phyloP scores from a whole-genome alignment of 345 rosid species.

The Litchi chinensis region DNA sequence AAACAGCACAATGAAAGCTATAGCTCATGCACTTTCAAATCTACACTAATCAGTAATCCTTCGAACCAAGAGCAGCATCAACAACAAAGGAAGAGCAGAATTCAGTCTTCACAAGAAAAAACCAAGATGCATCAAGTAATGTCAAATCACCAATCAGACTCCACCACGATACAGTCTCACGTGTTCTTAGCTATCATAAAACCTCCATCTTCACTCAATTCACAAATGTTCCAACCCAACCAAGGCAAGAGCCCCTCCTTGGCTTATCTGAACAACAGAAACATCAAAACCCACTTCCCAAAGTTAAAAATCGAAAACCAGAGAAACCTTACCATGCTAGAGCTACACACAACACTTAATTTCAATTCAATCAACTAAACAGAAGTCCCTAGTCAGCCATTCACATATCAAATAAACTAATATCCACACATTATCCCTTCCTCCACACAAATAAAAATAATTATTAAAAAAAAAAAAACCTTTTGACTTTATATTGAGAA shows the following conservation, averaged over 20 bases:
- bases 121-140: constrained; percentile 7
- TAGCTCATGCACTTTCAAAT: constrained; percentile 20
- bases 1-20: constrained; percentile 4
- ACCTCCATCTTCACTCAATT: constrained; percentile 10
- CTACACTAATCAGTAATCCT: constrained; percentile 13
- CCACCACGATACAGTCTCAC: neutral
- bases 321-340: constrained; percentile 1
- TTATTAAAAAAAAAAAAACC: neutral
- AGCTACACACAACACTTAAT: neutral
- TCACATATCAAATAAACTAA: neutral
- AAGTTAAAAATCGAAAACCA: neutral
- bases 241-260: constrained; percentile 10
- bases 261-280: constrained; percentile 26
- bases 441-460: neutral
- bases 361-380: constrained; percentile 8
- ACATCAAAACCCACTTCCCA: constrained; percentile 24
- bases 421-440: neutral
- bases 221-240: constrained; percentile 13
- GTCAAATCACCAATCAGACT: constrained; percentile 10
- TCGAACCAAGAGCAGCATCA: constrained; percentile 22
- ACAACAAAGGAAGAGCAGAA: neutral
- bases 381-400: neutral
- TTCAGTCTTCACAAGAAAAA: neutral
- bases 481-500: constrained; percentile 13
- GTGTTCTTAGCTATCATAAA: constrained; percentile 1